Percentiles rank a stretch among this genome's conserved stretches.
These are phyloP conservation scores for Salix udensis DNA, from an alignment of 345 rosid genomes.

Conservation along the genomic window DNA sequence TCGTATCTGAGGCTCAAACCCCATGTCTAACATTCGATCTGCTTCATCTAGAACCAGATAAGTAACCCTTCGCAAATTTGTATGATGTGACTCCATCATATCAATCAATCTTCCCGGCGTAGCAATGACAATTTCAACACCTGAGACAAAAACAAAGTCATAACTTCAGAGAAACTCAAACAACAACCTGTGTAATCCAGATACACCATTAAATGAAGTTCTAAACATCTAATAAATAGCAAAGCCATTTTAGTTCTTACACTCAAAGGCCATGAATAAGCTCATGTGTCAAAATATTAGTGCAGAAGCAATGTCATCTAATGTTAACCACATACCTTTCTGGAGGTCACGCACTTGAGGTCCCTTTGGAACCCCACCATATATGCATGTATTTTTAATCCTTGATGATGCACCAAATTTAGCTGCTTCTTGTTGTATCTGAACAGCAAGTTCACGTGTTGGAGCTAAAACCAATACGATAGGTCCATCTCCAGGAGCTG, in stretches of 20 bases:
- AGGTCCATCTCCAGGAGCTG: constrained; percentile 98
- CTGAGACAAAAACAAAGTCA: constrained; percentile 31
- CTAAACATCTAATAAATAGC: background rate
- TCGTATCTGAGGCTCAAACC: constrained; percentile 93
- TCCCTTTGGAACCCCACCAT: constrained; percentile 99
- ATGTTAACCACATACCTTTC: constrained; percentile 66
- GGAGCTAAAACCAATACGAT: constrained; percentile 98
- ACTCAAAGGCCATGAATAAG: too few species aligned
- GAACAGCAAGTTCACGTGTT: constrained; percentile 98
- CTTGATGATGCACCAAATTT: constrained; percentile 94
- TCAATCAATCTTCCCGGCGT: constrained; percentile 99
- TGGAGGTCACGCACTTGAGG: constrained; percentile 99
- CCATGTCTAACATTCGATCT: constrained; percentile 99
- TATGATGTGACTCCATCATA: constrained; percentile 94
- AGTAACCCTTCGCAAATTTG: constrained; percentile 91
- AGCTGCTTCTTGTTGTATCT: constrained; percentile 95
- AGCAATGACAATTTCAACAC: constrained; percentile 97
- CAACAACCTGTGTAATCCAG: background rate
- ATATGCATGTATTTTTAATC: constrained; percentile 88
- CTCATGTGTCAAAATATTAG: constrained; percentile 17
- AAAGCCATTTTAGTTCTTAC: constrained; percentile 12
- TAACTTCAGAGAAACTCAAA: background rate
- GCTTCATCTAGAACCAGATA: constrained; percentile 98
- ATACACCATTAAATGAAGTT: too few species aligned
- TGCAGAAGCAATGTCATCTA: constrained; percentile 36